phyloP scores from a whole-genome alignment of 2,329 filamentous ascomycete genomes.

The Pseudofabraea citricarpa region DNA sequence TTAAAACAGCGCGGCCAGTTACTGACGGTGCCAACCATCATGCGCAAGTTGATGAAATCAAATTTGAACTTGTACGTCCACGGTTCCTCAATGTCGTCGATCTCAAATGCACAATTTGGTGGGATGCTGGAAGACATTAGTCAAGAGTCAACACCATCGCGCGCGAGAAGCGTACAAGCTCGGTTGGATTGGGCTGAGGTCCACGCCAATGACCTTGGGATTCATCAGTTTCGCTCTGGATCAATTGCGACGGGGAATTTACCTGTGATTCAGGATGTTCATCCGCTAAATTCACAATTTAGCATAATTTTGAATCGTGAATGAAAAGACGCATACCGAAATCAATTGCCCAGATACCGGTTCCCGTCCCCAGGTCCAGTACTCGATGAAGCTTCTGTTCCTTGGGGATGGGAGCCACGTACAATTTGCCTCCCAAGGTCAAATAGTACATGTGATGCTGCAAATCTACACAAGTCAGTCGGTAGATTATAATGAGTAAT shows the following conservation, averaged over 20 bases:
- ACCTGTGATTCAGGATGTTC: conserved; percentile 13
- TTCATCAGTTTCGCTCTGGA: neutral
- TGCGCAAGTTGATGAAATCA: conserved; percentile 42
- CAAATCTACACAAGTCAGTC: conserved; percentile 20
- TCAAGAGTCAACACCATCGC: neutral
- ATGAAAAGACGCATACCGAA: neutral
- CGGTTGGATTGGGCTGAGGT: conserved; percentile 34
- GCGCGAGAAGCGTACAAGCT: conserved; percentile 25
- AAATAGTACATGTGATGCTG: conserved; percentile 31
- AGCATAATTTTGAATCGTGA: neutral
- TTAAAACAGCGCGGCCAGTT: neutral
- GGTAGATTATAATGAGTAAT: neutral
- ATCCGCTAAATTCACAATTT: conserved; percentile 1
- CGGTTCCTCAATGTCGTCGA: conserved; percentile 43
- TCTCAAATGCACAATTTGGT: conserved; percentile 42
- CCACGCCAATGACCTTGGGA: conserved; percentile 24
- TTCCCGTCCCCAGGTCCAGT: conserved; percentile 4
- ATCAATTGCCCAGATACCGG: conserved; percentile 3
- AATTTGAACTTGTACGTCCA: conserved; percentile 43
- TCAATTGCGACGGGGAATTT: neutral
- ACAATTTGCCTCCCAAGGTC: conserved; percentile 27
- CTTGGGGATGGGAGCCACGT: conserved; percentile 17
- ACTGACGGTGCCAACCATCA: conserved; percentile 13
- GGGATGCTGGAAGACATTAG: conserved; percentile 27
- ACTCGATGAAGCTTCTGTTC: conserved; percentile 12